Evolutionary conservation across 2,329 filamentous ascomycete species (phyloP), one percentile per base, ranked within the genome.

Genomic region (Ophiobolus disseminans): DNA sequence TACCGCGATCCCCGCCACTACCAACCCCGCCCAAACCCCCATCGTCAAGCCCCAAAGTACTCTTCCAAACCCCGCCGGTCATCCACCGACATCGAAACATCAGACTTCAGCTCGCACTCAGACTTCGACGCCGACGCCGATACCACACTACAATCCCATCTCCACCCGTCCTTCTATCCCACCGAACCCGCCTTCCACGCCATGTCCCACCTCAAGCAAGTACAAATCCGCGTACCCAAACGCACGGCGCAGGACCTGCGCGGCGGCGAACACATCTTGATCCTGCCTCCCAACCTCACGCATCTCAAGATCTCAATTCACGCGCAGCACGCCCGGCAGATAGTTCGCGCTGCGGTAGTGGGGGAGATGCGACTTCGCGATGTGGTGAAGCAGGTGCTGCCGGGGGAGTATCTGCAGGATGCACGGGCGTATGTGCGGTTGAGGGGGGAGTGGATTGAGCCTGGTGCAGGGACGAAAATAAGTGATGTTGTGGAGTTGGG

Each of bases 331-430:
- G 5, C 11, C 1, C 3, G 5, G 3, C 11, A 31, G 9, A 10
- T 19, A 48, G 4, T 62, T 4, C 36, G 34, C 4, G 54, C 31
- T 6, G 45, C 41, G 1, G 51, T 60, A 3, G 50, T 52, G 5
- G 40, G 45, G 0, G 53, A 55, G 23, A 48, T 55, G 58, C 55
- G 42, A 1, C 34, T 60, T 11, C 45, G 51, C 13, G 55, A 60
- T 14, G 44, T 56, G 2, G 22, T 60, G 0, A 41, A 25, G 16
- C 57, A 60, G 20, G 1, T 62, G 9, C 13, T 60, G 8, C 21
- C 48, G 4, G 19, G 25, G 11, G 25, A 13, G 13, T n/a, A 45
- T 11, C 8, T 5, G 7, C 25, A n/a, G 0, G 46, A 48, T 4
- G 37, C 40, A 9, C 28, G 26, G 5, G 47, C 36, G 16, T 37